These are phyloP conservation scores for Phytophthora nicotianae DNA, from an alignment of 352 stramenopile genomes.

Conservation along the genomic window DNA sequence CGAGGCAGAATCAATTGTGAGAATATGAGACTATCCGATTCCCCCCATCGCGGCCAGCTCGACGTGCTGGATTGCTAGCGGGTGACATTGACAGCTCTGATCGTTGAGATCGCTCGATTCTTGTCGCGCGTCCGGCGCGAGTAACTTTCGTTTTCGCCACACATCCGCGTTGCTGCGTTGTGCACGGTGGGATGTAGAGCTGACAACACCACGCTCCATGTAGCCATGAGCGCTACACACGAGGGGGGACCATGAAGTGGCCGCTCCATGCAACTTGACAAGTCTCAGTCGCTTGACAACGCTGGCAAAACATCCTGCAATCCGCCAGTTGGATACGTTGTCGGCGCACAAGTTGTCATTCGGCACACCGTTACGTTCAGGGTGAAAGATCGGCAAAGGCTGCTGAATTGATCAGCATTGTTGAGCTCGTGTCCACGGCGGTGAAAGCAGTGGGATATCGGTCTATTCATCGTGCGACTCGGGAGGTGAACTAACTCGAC, in stretches of 20 bases:
- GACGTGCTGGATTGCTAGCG: constrained; percentile 23
- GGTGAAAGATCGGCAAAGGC: constrained; percentile 25
- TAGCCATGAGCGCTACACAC: constrained; percentile 40
- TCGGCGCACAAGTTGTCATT: background rate
- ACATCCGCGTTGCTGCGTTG: constrained; percentile 34
- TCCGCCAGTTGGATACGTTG: constrained; percentile 18
- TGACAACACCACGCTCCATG: constrained; percentile 24
- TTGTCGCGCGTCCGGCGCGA: constrained; percentile 29
- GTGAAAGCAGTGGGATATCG: constrained; percentile 22
- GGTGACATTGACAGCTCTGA: constrained; percentile 20
- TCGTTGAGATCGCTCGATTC: constrained; percentile 27
- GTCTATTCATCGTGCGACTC: constrained; percentile 14
- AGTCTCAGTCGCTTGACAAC: constrained; percentile 8
- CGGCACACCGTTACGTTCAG: constrained; percentile 21
- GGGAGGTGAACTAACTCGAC: background rate
- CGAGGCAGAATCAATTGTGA: constrained; percentile 42
- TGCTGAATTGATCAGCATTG: constrained; percentile 9
- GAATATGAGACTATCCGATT: constrained; percentile 27
- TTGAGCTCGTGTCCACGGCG: background rate
- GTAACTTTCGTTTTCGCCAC: constrained; percentile 41
- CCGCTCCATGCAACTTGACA: constrained; percentile 12
- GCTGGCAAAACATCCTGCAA: constrained; percentile 27
- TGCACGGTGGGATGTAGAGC: constrained; percentile 23
- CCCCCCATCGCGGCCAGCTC: constrained; percentile 13
- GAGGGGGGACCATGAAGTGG: constrained; percentile 24